Base-by-base conservation (phyloP, 2,329 filamentous ascomycete species). In the Grosmannia serpens region DNA sequence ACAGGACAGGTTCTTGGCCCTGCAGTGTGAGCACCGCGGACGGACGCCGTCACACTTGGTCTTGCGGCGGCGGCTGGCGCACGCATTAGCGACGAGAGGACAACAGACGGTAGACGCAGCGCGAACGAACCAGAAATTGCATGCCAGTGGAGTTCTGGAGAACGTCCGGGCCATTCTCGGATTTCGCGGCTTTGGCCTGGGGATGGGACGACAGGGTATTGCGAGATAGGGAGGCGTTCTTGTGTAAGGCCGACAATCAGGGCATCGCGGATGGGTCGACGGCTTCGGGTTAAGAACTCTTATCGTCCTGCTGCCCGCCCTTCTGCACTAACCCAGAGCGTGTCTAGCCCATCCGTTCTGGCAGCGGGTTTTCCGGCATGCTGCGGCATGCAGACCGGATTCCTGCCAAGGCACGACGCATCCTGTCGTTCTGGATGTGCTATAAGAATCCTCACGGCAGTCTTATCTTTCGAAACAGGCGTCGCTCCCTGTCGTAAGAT, bases 31-130 rank as follows among this genome's bases (percentile, higher is more conserved):
- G 20, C 58, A 62, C 2, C 53, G 53, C 1, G 60, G 60, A 1
- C 58, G 60, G 3, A 20, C 22, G 4, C 60, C 58, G n/a, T 62
- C 56, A 20, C 60, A 62, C 22, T 62, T 62, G 10, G 60, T 60
- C 54, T 62, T 62, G 13, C 60, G 56, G 4, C 60, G 58, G 1
- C 60, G 60, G 50, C 60, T 61, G 33, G 2, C 17, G 41, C 11
- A 31, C 10, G 20, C 41, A 44, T 44, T 44, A 26, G 41, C 6
- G 27, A 31, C 24, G 24, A 49, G 41, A 17, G 5, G n/a, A 33
- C 17, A 22, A 38, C 10, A 26, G 9, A 24, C 44, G 22, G 44
- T 4, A 47, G 20, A 47, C 4, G 26, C 22, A 27, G 26, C 26
- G 10, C 13, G 20, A 17, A 44, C 41, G 41, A 44, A 57, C 59